Conservation (phyloP, 108 stramenopile genomes). For the Cyclotella cryptica region DNA sequence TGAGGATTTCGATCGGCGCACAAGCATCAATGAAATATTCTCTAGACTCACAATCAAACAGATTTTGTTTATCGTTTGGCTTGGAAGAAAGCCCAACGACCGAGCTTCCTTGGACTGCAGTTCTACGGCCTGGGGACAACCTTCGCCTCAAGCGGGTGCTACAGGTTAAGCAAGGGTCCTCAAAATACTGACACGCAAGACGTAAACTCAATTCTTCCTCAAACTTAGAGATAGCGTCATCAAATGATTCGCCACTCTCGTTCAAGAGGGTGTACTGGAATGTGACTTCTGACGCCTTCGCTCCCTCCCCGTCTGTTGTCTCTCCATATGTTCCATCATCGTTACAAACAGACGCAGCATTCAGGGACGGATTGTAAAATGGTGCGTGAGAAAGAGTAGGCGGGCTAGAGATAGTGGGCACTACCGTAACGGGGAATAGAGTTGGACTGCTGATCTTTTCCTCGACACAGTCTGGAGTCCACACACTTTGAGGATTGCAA, state of each 20-base stretch:
- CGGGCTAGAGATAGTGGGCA: background rate
- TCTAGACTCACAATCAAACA: conserved; percentile 20
- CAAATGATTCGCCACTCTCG: conserved; percentile 7
- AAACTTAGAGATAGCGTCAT: conserved; percentile 30
- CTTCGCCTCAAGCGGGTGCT: conserved; percentile 10
- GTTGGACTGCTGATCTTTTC: conserved; percentile 1
- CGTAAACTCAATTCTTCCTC: conserved; percentile 42
- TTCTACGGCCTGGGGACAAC: conserved; percentile 7
- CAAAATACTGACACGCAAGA: conserved; percentile 42
- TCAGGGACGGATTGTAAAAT: background rate
- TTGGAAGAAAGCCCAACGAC: conserved; percentile 43
- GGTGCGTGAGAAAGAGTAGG: conserved; percentile 22
- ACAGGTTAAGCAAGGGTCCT: conserved; percentile 42
- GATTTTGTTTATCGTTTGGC: conserved; percentile 34
- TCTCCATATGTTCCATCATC: conserved; percentile 43
- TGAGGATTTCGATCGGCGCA: background rate
- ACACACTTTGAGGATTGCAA: conserved; percentile 47
- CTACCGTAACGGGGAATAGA: conserved; percentile 11
- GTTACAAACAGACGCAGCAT: conserved; percentile 29
- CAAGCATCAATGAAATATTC: background rate
- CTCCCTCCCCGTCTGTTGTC: conserved; percentile 6
- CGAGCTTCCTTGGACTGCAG: conserved; percentile 28
- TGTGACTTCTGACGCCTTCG: conserved; percentile 3
- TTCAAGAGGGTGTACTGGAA: conserved; percentile 41
- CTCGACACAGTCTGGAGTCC: conserved; percentile 30